These are phyloP conservation scores for Evernia prunastri DNA, from an alignment of 495 filamentous ascomycete genomes.

Conservation along the genomic window DNA sequence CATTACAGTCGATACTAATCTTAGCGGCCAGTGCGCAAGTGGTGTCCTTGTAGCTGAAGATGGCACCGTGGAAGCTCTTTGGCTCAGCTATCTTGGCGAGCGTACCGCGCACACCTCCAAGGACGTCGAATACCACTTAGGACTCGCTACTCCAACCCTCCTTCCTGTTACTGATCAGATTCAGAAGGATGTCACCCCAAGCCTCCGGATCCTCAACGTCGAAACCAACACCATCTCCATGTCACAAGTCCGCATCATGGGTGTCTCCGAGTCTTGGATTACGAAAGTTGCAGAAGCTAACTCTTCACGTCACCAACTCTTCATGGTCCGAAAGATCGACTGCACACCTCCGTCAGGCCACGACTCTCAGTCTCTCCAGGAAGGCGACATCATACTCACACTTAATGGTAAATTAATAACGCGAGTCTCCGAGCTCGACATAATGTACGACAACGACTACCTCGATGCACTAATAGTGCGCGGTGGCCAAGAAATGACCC, in stretches of 20 bases:
- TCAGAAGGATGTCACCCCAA: constrained; percentile 67
- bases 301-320: constrained; percentile 86
- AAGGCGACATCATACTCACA: constrained; percentile 89
- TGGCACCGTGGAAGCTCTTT: constrained; percentile 87
- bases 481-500: constrained; percentile 66
- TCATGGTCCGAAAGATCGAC: constrained; percentile 95
- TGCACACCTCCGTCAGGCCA: constrained; percentile 49
- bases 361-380: constrained; percentile 53
- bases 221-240: constrained; percentile 94
- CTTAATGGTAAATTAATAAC: constrained; percentile 91
- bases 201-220: constrained; percentile 81
- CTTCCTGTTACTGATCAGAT: constrained; percentile 81
- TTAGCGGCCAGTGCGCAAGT: constrained; percentile 88
- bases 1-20: constrained; percentile 89
- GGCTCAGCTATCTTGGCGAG: constrained; percentile 95
- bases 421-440: constrained; percentile 81
- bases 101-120: constrained; percentile 68
- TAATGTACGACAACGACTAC: constrained; percentile 87
- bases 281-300: constrained; percentile 78
- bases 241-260: constrained; percentile 97
- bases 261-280: constrained; percentile 93
- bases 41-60: constrained; percentile 87
- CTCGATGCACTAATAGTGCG: constrained; percentile 86
- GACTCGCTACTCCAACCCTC: constrained; percentile 80
- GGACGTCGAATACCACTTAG: constrained; percentile 95